Base-by-base conservation (phyloP, 1,284 basidiomycete species). In the Bjerkandera adusta region DNA sequence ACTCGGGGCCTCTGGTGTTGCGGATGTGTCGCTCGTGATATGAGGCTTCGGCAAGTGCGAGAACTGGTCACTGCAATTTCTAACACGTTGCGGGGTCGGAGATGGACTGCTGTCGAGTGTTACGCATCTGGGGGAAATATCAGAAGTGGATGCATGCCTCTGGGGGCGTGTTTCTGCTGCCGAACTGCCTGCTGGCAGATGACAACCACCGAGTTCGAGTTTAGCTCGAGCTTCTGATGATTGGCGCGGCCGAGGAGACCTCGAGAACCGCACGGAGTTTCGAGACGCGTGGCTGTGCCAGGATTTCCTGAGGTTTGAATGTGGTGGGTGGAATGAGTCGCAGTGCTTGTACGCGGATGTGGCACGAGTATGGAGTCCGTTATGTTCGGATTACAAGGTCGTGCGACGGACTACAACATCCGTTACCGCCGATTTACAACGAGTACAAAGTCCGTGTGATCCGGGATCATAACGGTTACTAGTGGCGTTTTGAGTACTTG, bases 141-240 rank as follows among this genome's bases (percentile, higher is more conserved):
- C n/a, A n/a, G n/a, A n/a, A n/a, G n/a, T n/a, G n/a, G n/a, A n/a
- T n/a, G n/a, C n/a, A n/a, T n/a, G n/a, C n/a, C n/a, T n/a, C n/a
- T n/a, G n/a, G n/a, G n/a, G n/a, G n/a, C 46, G 46, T 48, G 46
- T 42, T 27, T 36, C 15, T 36, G 38, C 15, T 32, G 29, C 18
- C 27, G 30, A 13, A 24, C 6, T 25, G 26, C 36, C 25, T 39
- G 40, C 47, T 48, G 47, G 47, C 47, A 48, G 47, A 48, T 48
- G 47, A 43, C 32, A 48, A 43, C 47, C 32, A 35, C 22, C 30
- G 41, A 43, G 26, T 48, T 48, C 21, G 24, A 48, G 40, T 37
- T 48, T 27, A 40, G 42, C 36, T n/a, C 21, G 21, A 20, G 15
- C 16, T 35, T 15, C 20, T 8, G n/a, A 13, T 42, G 34, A 43